A percentile compares a stretch with the other conserved stretches of the same genome.
These are phyloP conservation scores for Litchi chinensis DNA, from an alignment of 345 rosid genomes.

Conservation along the genomic window DNA sequence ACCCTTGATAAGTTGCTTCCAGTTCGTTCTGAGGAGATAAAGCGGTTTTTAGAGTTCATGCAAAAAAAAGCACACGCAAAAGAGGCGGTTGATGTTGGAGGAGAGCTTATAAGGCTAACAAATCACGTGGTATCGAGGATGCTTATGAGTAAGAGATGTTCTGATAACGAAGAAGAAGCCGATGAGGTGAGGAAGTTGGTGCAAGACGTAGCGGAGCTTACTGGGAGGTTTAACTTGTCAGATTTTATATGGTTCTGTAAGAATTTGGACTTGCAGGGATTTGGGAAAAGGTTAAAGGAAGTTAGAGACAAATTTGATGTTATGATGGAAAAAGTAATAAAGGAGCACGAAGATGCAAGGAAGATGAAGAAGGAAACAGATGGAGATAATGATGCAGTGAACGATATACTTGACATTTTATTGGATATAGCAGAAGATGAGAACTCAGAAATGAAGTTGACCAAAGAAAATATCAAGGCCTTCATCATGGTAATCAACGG, in stretches of 20 bases:
- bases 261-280: constrained; percentile 58
- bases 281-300: constrained; percentile 37
- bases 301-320: constrained; percentile 40
- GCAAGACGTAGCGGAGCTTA: constrained; percentile 34
- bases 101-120: constrained; percentile 40
- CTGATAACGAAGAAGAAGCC: constrained; percentile 43
- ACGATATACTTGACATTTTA: constrained; percentile 51
- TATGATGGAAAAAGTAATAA: constrained; percentile 45
- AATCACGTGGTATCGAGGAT: constrained; percentile 48
- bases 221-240: constrained; percentile 53
- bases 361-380: constrained; percentile 26
- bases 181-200: constrained; percentile 45
- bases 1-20: constrained; percentile 42
- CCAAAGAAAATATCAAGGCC: constrained; percentile 56
- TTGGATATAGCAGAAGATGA: constrained; percentile 48
- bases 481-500: constrained; percentile 46
- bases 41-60: constrained; percentile 32
- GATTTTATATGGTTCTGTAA: constrained; percentile 58
- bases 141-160: constrained; percentile 45
- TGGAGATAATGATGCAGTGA: constrained; percentile 15
- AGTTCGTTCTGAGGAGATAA: constrained; percentile 41
- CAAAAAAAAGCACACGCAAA: constrained; percentile 32
- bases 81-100: constrained; percentile 45
- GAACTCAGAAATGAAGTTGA: constrained; percentile 45
- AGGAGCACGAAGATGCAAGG: constrained; percentile 46